Evolutionary conservation across 2,329 filamentous ascomycete species (phyloP), one percentile per base, ranked within the genome.

Genomic region (Gremmenia infestans): DNA sequence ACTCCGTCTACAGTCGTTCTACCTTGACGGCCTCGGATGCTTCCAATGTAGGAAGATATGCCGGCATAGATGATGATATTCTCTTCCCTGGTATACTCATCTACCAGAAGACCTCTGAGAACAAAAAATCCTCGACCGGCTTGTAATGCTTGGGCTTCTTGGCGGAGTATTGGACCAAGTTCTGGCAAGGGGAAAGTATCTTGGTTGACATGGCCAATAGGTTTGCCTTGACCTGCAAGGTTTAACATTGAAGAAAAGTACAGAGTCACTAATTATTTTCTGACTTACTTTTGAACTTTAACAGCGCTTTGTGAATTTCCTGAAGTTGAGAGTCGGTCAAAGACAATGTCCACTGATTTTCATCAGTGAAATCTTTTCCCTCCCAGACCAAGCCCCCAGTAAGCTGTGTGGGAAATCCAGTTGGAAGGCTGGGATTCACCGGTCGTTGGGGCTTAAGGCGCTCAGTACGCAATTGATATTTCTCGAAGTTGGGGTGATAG

Each of bases 331-430:
- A 64, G 0, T 71, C 60, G 1, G 65, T 77, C 35, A 85, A 69
- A 7, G 73, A 65, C 58, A 81, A 82, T 37, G 74, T 77, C 78
- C 80, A 85, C 55, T 83, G 67, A 55, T 78, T 81, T 2, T 69
- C 70, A 9, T 76, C 68, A 0, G 68, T 73, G 25, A 84, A 65
- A 3, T 71, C 74, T 8, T 74, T 70, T 1, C 79, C 81, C 51
- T 84, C 79, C 82, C 82, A 86, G 0, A 82, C 81, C 3, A 85
- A 70, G 8, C 76, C 70, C 0, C 77, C 79, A 4, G 72, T 65
- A 6, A 85, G 68, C 51, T 76, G 65, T 5, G 63, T 23, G 0
- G 81, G 82, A 49, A 82, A 84, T 0, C 78, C 78, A 7, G 66
- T 60, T 0, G 81, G 81, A 0, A 84, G 63, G 0, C 68, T 67